These are phyloP conservation scores for Phytophthora megakarya DNA, from an alignment of 352 stramenopile species.

Conservation along the genomic window DNA sequence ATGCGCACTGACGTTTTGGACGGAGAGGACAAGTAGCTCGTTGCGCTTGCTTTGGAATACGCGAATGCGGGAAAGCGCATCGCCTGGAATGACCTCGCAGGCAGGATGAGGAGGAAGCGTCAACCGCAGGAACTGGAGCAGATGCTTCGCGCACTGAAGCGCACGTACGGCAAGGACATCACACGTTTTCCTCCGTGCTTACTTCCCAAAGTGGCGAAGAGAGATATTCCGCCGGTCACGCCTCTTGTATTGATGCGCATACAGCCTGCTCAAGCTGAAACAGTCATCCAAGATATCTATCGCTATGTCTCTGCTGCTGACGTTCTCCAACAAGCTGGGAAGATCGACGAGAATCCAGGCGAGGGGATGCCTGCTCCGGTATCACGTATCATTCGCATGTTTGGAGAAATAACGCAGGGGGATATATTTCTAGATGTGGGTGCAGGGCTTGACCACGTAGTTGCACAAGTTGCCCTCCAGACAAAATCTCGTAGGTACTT, in stretches of 20 bases:
- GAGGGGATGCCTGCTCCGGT: neutral
- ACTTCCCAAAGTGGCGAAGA: too few relatives aligned
- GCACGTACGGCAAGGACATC: slow-evolving; percentile 1
- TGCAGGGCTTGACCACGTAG: neutral
- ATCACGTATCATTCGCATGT: neutral
- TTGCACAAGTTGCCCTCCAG: neutral
- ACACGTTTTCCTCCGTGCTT: slow-evolving; percentile 12
- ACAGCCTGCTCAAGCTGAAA: too few relatives aligned
- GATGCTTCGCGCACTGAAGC: slow-evolving; percentile 1
- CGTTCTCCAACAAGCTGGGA: slow-evolving; percentile 1
- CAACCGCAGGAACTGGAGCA: neutral
- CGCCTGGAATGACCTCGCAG: neutral
- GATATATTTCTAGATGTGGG: slow-evolving; percentile 11
- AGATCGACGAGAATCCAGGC: slow-evolving; percentile 12
- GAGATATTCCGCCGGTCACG: too few relatives aligned
- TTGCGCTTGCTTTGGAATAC: neutral
- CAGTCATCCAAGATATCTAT: too few relatives aligned
- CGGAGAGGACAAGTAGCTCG: neutral
- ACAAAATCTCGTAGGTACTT: slow-evolving; percentile 1
- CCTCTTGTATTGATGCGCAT: too few relatives aligned
- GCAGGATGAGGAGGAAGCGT: slow-evolving; percentile 6
- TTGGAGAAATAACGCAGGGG: neutral
- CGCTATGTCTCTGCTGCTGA: neutral
- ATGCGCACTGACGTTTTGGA: neutral
- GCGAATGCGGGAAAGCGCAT: neutral